Conservation (phyloP, 192 early-diverging fungal genomes). For the Entophlyctis luteolus region DNA sequence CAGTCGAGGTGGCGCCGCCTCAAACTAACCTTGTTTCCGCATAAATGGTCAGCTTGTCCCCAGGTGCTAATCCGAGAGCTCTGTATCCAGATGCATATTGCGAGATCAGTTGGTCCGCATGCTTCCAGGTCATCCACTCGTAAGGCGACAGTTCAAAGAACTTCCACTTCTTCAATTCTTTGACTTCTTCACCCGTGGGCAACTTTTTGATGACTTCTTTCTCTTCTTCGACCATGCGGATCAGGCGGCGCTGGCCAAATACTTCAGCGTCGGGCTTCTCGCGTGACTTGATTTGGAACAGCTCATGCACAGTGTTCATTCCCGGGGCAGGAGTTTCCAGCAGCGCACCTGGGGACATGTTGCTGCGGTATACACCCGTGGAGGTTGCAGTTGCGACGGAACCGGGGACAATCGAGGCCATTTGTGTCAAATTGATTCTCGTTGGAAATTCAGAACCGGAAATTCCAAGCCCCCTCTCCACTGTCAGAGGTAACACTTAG, state of each 20-base stretch:
- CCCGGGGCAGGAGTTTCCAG: not conserved
- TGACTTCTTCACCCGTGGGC: constrained; percentile 48
- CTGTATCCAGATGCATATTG: not conserved
- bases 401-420: not conserved
- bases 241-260: constrained; percentile 65
- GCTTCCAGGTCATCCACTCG: constrained; percentile 74
- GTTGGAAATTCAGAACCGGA: too few relatives aligned
- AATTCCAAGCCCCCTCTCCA: too few relatives aligned
- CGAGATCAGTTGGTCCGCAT: constrained; percentile 21
- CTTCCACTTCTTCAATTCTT: constrained; percentile 75
- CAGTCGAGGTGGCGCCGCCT: not conserved
- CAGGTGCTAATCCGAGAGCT: constrained; percentile 15
- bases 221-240: constrained; percentile 65
- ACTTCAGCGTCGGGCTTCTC: not conserved
- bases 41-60: constrained; percentile 44
- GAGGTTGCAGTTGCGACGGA: not conserved
- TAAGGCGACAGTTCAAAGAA: constrained; percentile 72
- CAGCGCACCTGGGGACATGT: not conserved
- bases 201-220: constrained; percentile 61
- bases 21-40: constrained; percentile 26
- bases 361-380: not conserved
- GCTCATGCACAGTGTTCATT: constrained; percentile 2
- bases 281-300: not conserved
- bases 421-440: too few relatives aligned
- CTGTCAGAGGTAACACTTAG: too few relatives aligned